Percentiles rank a stretch among this genome's conserved stretches.
Conservation (phyloP, 768 basidiomycete species). For the Polyporus arcularius region DNA sequence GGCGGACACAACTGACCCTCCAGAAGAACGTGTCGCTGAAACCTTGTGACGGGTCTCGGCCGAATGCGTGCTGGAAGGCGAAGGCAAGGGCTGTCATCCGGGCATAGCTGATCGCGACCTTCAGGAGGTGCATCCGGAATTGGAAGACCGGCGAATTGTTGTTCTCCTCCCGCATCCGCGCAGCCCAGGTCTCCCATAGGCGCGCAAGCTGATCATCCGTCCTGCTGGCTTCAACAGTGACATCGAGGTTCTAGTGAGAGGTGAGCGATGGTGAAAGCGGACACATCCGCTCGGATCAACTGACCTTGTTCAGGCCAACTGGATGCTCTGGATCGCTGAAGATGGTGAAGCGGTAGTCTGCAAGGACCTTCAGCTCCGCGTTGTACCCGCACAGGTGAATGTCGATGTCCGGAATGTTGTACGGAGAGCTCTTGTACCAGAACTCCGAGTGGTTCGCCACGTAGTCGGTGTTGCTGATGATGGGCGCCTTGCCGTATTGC, state of each 20-base stretch:
- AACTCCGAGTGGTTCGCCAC: slow-evolving; percentile 67
- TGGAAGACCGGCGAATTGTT: slow-evolving; percentile 53
- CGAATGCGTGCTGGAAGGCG: slow-evolving; percentile 42
- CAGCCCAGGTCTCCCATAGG: slow-evolving; percentile 58
- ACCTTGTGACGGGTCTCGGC: slow-evolving; percentile 15
- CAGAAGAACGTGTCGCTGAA: slow-evolving; percentile 25
- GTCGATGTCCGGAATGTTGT: slow-evolving; percentile 74
- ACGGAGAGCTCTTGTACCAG: slow-evolving; percentile 71
- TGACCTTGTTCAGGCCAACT: slow-evolving; percentile 74
- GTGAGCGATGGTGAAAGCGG: background rate
- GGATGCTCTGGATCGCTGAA: slow-evolving; percentile 76
- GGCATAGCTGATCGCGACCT: slow-evolving; percentile 35
- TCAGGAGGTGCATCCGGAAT: slow-evolving; percentile 28
- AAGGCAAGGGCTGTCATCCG: slow-evolving; percentile 44
- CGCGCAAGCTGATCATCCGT: slow-evolving; percentile 69
- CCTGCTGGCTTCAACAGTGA: slow-evolving; percentile 62
- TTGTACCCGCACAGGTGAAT: slow-evolving; percentile 82
- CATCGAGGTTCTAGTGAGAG: slow-evolving; percentile 53
- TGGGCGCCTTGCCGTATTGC: slow-evolving; percentile 86
- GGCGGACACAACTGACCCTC: slow-evolving; percentile 17
- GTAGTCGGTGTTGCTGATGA: slow-evolving; percentile 76
- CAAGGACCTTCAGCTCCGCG: slow-evolving; percentile 66
- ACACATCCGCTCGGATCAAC: background rate
- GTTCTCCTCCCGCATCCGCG: slow-evolving; percentile 48
- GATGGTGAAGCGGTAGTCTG: slow-evolving; percentile 59